These are phyloP conservation scores for Mycena latifolia DNA, from an alignment of 768 basidiomycete genomes.

Conservation along the genomic window DNA sequence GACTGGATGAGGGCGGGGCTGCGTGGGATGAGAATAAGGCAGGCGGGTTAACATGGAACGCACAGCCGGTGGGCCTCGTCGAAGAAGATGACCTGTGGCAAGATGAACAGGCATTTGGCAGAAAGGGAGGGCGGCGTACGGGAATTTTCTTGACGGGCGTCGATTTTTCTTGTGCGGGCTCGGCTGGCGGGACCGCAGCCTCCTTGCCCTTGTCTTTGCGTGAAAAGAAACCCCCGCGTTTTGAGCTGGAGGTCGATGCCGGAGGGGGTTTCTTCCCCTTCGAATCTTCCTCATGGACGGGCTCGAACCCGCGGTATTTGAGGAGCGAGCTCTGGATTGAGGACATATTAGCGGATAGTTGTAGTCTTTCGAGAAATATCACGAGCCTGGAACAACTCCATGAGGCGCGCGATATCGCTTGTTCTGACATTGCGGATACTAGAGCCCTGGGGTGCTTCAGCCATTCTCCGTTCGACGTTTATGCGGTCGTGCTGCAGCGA, in stretches of 20 bases:
- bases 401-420: constrained; percentile 83
- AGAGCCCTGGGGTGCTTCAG: constrained; percentile 57
- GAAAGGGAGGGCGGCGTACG: constrained; percentile 49
- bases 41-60: constrained; percentile 34
- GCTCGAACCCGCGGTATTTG: constrained; percentile 78
- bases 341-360: background rate
- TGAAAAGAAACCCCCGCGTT: constrained; percentile 45
- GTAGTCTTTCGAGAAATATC: background rate
- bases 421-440: constrained; percentile 70
- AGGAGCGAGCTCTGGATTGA: constrained; percentile 71
- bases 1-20: constrained; percentile 84
- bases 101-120: background rate
- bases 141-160: constrained; percentile 74
- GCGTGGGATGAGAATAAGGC: constrained; percentile 14
- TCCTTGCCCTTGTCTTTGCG: constrained; percentile 46
- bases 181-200: constrained; percentile 40
- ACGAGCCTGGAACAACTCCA: constrained; percentile 85
- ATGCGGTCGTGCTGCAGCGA: constrained; percentile 78
- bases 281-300: constrained; percentile 6
- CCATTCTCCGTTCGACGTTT: constrained; percentile 73
- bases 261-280: constrained; percentile 12
- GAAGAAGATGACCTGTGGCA: constrained; percentile 71
- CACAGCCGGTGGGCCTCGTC: constrained; percentile 91
- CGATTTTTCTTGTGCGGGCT: constrained; percentile 48
- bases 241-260: background rate